Conservation (phyloP, 2,329 filamentous ascomycete species). For the Setomelanomma holmii region DNA sequence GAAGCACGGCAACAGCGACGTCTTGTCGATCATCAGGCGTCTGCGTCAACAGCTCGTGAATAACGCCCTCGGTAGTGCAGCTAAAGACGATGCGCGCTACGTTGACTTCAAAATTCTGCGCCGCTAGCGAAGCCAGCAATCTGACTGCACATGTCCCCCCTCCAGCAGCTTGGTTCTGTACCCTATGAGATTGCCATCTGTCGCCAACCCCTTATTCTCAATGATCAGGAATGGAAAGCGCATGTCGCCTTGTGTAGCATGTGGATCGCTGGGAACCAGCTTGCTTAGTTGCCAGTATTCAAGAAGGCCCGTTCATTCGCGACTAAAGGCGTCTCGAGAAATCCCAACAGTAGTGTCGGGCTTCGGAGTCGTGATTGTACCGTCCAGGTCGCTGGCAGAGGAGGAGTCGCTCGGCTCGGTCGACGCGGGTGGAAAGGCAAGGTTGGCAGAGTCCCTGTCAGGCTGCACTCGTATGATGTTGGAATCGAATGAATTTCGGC, state of each 20-base stretch:
- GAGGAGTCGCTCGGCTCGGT: constrained; percentile 8
- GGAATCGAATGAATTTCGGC: no score
- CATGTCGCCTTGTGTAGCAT: constrained; percentile 5
- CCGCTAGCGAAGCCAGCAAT: background rate
- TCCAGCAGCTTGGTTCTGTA: constrained; percentile 15
- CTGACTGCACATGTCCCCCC: constrained; percentile 5
- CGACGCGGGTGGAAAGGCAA: background rate
- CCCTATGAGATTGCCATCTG: constrained; percentile 6
- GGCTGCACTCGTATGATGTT: no score
- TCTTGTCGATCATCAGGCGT: no score
- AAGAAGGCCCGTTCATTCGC: background rate
- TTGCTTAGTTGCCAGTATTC: background rate
- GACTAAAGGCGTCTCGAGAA: constrained; percentile 3
- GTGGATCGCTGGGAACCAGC: constrained; percentile 1
- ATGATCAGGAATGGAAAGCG: constrained; percentile 14
- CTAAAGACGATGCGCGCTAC: background rate
- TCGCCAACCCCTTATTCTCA: constrained; percentile 8
- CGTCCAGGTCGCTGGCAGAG: background rate
- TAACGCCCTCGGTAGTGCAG: constrained; percentile 7
- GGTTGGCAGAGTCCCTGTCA: no score
- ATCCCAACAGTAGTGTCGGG: constrained; percentile 15
- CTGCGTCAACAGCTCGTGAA: constrained; percentile 10
- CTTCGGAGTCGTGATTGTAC: constrained; percentile 7
- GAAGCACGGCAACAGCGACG: no score
- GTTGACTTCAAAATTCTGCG: background rate